A percentile compares a stretch with the other conserved stretches of the same genome.
These are phyloP conservation scores for Apium graveolens DNA, from an alignment of 129 eudicot species.

Conservation along the genomic window DNA sequence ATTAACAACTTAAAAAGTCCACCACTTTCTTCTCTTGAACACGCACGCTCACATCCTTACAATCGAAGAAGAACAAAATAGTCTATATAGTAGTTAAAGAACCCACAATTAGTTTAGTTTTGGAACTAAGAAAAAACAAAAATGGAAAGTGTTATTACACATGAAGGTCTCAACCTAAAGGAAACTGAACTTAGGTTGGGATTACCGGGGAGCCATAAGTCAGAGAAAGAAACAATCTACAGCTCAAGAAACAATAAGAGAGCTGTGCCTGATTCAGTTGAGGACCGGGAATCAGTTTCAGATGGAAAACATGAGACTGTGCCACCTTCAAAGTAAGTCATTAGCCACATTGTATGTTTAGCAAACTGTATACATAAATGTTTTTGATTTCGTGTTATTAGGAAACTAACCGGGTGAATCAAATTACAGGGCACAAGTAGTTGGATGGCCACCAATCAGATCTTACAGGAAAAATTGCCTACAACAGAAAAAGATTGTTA, in stretches of 20 bases:
- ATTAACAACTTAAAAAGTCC: background rate
- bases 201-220: conserved; percentile 50
- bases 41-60: background rate
- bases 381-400: background rate
- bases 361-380: background rate
- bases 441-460: conserved; percentile 98
- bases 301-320: conserved; percentile 35
- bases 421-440: conserved; percentile 59
- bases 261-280: conserved; percentile 29
- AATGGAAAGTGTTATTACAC: conserved; percentile 28
- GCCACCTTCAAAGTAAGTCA: conserved; percentile 69
- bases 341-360: background rate
- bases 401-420: conserved; percentile 4
- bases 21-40: background rate
- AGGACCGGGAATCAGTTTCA: conserved; percentile 26
- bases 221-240: conserved; percentile 25
- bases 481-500: conserved; percentile 34
- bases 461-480: conserved; percentile 52
- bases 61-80: background rate
- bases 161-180: conserved; percentile 48
- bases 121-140: too few relatives aligned
- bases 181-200: conserved; percentile 71
- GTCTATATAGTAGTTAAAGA: background rate
- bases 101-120: background rate
- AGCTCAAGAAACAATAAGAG: conserved; percentile 48